Evolutionary conservation across 2,329 filamentous ascomycete species (phyloP).

Genomic region (Diaporthe sp.): DNA sequence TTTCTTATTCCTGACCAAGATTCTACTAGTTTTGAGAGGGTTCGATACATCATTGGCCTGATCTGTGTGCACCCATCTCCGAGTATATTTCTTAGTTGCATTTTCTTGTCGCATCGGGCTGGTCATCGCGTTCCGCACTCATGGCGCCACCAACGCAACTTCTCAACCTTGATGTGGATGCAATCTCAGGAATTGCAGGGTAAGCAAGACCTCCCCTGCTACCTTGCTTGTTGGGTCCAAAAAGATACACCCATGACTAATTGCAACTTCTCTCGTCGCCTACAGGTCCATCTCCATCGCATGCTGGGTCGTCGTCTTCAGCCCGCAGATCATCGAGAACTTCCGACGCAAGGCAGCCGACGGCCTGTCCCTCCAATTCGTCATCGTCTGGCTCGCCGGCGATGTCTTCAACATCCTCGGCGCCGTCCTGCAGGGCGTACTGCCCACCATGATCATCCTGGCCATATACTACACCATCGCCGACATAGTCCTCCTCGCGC

Average conservation of each 20-base stretch:
- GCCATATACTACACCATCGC: constrained; percentile 94
- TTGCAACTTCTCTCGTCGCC: background rate
- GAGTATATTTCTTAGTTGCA: background rate
- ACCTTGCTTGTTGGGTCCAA: background rate
- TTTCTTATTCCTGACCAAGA: background rate
- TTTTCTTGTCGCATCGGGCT: constrained; percentile 1
- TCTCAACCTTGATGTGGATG: constrained; percentile 85
- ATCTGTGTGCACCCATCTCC: background rate
- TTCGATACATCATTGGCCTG: background rate
- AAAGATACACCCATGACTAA: background rate
- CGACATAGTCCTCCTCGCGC: constrained; percentile 85
- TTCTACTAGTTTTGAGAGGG: background rate
- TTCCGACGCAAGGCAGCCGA: constrained; percentile 87
- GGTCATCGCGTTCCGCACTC: constrained; percentile 14
- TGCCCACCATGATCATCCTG: constrained; percentile 96
- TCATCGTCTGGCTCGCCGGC: constrained; percentile 91
- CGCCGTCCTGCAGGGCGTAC: constrained; percentile 88
- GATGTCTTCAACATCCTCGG: constrained; percentile 98
- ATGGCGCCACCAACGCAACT: constrained; percentile 67
- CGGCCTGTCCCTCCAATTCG: constrained; percentile 89
- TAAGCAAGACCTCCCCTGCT: constrained; percentile 46
- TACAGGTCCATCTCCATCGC: constrained; percentile 91
- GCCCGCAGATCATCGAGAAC: constrained; percentile 95
- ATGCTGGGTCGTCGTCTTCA: constrained; percentile 98
- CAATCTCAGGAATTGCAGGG: constrained; percentile 92